Percentiles rank a stretch among this genome's conserved stretches.
These are phyloP conservation scores for Eutreptiella sp. DNA, from an alignment of 208 protist genomes.

Conservation along the genomic window DNA sequence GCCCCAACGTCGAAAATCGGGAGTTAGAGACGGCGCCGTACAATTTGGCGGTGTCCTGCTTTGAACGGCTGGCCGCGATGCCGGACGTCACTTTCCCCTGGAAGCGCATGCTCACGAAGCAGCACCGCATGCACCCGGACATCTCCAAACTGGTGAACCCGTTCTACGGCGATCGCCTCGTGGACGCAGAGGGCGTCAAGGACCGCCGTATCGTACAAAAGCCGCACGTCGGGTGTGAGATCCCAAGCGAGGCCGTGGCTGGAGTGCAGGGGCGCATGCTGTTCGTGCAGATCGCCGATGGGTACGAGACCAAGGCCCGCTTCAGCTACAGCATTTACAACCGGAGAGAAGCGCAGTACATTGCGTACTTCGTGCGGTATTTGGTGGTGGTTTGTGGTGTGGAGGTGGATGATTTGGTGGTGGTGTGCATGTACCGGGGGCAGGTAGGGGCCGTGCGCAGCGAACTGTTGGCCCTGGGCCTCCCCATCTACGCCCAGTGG, in stretches of 20 bases:
- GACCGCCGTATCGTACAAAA: slow-evolving; percentile 52
- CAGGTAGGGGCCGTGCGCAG: too few species aligned
- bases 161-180: slow-evolving; percentile 58
- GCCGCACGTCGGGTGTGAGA: slow-evolving; percentile 36
- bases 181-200: slow-evolving; percentile 37
- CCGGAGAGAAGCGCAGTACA: too few species aligned
- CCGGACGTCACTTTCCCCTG: too few species aligned
- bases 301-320: slow-evolving; percentile 49
- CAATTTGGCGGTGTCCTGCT: slow-evolving; percentile 72
- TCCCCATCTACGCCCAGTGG: too few species aligned
- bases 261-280: too few species aligned
- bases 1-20: slow-evolving; percentile 76
- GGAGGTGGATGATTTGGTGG: too few species aligned
- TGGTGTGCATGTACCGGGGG: too few species aligned
- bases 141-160: slow-evolving; percentile 71
- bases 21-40: slow-evolving; percentile 57
- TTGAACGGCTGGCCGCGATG: slow-evolving; percentile 66
- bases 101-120: slow-evolving; percentile 69
- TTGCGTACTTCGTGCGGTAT: too few species aligned
- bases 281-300: slow-evolving; percentile 50
- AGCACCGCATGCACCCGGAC: slow-evolving; percentile 75
- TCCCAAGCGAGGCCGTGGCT: too few species aligned
- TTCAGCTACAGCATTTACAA: slow-evolving; percentile 38
- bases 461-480: too few species aligned
- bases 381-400: too few species aligned